Base-by-base conservation (phyloP, 306 rosid species). In the Argentina anserina region DNA sequence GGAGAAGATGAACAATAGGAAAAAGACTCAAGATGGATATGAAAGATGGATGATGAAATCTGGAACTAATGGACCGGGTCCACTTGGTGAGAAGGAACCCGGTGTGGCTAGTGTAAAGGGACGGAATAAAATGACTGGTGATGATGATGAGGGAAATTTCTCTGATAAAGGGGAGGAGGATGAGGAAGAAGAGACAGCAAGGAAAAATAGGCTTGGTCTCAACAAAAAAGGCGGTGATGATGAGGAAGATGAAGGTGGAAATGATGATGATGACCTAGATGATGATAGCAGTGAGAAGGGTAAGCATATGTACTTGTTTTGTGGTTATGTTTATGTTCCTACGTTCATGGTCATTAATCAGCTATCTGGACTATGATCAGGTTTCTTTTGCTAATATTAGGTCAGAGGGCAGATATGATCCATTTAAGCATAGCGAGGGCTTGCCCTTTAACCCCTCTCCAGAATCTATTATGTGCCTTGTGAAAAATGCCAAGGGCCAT, bases 41-140 rank as follows among this genome's bases (percentile, higher is more conserved):
- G 88, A 94, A 83, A 88, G 97, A 74, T 94, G 99, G 99, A 94
- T 94, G 97, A 94, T 94, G 98, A 94, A 94, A 85, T 92, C 90
- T 65, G 98, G 97, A 80, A 87, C 77, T 46, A 86, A 90, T 64
- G 98, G 97, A 36, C 76, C 96, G 75, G 95, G 96, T 74, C 92
- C 86, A 60, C 89, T 89, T 79, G 97, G 98, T 73, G 98, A 93
- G 56, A 93, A 91, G 81, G 94, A 93, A 28, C 70, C 67, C 80
- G 84, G 71, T 74, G 71, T 73, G 21, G 82, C 82, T 74, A 86
- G 90, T 63, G 94, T 92, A 64, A 85, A 74, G 71, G 87, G 87
- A 63, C 90, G 86, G 6, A 93, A 67, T 73, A 86, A 86, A 70
- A 15, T 83, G 40, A 18, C 83, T 23, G 85, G 84, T 55, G 90